These are phyloP conservation scores for Spongispora temasekensis DNA, from an alignment of 1,284 basidiomycete genomes.

Conservation along the genomic window DNA sequence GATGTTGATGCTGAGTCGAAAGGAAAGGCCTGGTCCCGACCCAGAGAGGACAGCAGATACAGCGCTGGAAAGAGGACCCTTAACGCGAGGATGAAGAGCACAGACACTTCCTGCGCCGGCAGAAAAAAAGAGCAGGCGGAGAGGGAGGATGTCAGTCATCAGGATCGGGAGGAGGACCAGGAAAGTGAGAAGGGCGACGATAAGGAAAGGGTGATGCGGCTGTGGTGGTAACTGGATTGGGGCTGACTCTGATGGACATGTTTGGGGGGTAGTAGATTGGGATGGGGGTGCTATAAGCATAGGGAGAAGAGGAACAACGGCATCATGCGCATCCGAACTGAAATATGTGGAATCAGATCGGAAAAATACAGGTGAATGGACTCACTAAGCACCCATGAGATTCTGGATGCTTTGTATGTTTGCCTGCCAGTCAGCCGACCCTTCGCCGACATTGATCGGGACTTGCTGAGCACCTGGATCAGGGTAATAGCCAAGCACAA, in stretches of 20 bases:
- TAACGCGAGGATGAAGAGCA: conserved; percentile 10
- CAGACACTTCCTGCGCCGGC: conserved; percentile 54
- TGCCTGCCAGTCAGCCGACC: conserved; percentile 70
- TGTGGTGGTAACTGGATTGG: too few species aligned
- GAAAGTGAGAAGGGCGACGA: conserved; percentile 45
- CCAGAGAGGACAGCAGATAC: conserved; percentile 12
- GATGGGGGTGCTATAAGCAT: background rate
- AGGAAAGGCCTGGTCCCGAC: conserved; percentile 19
- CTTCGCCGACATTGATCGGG: conserved; percentile 47
- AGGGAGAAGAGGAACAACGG: conserved; percentile 7
- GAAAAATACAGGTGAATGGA: too few species aligned
- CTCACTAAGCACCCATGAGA: conserved; percentile 74
- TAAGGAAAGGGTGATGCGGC: conserved; percentile 41
- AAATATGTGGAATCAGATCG: background rate
- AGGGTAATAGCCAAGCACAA: conserved; percentile 62
- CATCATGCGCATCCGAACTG: conserved; percentile 53
- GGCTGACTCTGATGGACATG: too few species aligned
- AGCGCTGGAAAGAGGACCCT: conserved; percentile 1
- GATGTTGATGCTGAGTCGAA: conserved; percentile 13
- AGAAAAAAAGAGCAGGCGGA: conserved; percentile 58
- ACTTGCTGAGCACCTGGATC: conserved; percentile 36
- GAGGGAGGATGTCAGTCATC: conserved; percentile 52
- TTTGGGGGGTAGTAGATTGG: background rate
- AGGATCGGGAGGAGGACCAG: background rate
- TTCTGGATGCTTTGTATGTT: conserved; percentile 82